Evolutionary conservation across 495 filamentous ascomycete species (phyloP).

Genomic region (Bathelium albidoporum): DNA sequence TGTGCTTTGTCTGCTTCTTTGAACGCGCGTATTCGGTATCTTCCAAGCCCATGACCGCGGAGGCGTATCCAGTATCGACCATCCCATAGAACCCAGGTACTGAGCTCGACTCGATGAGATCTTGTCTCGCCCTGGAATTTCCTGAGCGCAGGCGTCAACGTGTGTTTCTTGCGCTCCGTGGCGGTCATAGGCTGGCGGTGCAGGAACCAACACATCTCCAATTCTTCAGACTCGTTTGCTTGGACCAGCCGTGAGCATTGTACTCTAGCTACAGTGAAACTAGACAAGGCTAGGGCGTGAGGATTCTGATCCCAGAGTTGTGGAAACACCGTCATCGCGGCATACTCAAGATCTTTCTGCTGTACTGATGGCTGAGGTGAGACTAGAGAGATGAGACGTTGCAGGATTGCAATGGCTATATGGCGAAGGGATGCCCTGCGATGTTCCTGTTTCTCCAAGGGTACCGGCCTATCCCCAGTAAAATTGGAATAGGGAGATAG

Average conservation of each 20-base stretch:
- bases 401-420: background rate
- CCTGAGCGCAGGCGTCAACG: background rate
- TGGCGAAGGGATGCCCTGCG: background rate
- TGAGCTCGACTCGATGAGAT: slow-evolving; percentile 14
- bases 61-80: slow-evolving; percentile 73
- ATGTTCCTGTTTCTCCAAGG: slow-evolving; percentile 4
- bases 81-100: slow-evolving; percentile 60
- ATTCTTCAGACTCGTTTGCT: background rate
- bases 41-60: slow-evolving; percentile 18
- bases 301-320: background rate
- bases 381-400: background rate
- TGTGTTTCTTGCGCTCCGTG: background rate
- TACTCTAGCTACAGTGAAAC: background rate
- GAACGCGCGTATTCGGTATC: slow-evolving; percentile 8
- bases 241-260: background rate
- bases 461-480: slow-evolving; percentile 3
- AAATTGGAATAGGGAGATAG: background rate
- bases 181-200: background rate
- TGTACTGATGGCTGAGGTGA: background rate
- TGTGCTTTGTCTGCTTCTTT: slow-evolving; percentile 4
- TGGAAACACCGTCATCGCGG: background rate
- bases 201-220: background rate
- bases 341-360: background rate
- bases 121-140: background rate
- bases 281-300: background rate